A percentile compares a stretch with the other conserved stretches of the same genome.
These are phyloP conservation scores for Herpomyces periplanetae DNA, from an alignment of 2,329 filamentous ascomycete genomes.

Conservation along the genomic window DNA sequence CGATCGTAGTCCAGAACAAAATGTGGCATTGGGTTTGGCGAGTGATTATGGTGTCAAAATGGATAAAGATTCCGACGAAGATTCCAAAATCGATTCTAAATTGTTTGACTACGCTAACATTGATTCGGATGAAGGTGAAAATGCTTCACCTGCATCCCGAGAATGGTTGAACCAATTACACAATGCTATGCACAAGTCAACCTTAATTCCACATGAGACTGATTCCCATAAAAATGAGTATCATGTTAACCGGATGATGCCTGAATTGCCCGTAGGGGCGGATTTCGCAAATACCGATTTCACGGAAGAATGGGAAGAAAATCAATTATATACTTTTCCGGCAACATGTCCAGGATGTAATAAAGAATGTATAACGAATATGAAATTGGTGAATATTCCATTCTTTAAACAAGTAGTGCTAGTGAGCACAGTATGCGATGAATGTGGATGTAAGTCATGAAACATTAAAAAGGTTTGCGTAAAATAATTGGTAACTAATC, in stretches of 20 bases:
- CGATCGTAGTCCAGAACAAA: constrained; percentile 41
- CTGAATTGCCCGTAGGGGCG: no score
- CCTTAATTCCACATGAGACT: constrained; percentile 8
- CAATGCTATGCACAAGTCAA: constrained; percentile 9
- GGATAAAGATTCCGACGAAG: constrained; percentile 5
- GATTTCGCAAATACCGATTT: no score
- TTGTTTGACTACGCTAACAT: constrained; percentile 14
- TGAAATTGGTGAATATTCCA: constrained; percentile 95
- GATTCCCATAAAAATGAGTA: constrained; percentile 9
- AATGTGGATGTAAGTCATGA: constrained; percentile 26
- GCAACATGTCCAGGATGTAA: constrained; percentile 67
- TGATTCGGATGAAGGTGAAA: no score
- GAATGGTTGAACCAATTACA: no score
- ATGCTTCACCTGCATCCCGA: no score
- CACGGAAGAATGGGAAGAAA: constrained; percentile 64
- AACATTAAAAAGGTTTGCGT: no score
- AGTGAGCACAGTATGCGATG: constrained; percentile 68
- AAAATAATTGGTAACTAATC: no score
- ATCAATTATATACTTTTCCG: constrained; percentile 73
- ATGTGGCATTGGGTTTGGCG: constrained; percentile 39
- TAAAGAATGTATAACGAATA: constrained; percentile 52
- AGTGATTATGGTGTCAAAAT: constrained; percentile 8
- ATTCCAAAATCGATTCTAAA: constrained; percentile 11
- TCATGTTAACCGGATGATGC: constrained; percentile 9
- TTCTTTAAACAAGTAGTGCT: constrained; percentile 91